These are phyloP conservation scores for Collybia sordida DNA, from an alignment of 768 basidiomycete species.

Conservation along the genomic window DNA sequence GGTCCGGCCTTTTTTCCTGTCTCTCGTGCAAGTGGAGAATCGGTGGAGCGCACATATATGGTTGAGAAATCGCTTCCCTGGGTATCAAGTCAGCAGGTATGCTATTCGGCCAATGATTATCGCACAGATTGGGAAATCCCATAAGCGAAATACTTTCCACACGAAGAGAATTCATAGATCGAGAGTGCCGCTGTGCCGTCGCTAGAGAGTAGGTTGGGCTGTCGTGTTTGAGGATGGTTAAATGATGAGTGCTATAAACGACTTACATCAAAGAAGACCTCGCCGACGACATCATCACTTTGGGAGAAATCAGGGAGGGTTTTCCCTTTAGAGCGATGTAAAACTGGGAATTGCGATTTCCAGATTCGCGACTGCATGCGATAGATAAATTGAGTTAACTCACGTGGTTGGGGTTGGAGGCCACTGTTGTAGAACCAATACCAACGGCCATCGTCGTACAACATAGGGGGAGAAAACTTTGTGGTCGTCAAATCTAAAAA, in stretches of 20 bases:
- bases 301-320: slow-evolving; percentile 54
- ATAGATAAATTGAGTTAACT: slow-evolving; percentile 21
- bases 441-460: slow-evolving; percentile 69
- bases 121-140: slow-evolving; percentile 68
- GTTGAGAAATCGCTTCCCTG: slow-evolving; percentile 77
- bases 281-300: slow-evolving; percentile 45
- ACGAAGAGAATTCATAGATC: slow-evolving; percentile 58
- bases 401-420: slow-evolving; percentile 64
- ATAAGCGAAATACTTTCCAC: slow-evolving; percentile 74
- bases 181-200: slow-evolving; percentile 74
- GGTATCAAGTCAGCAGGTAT: slow-evolving; percentile 2
- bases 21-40: slow-evolving; percentile 48
- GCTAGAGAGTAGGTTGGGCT: slow-evolving; percentile 69
- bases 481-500: slow-evolving; percentile 1
- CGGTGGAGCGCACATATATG: slow-evolving; percentile 65
- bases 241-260: background rate
- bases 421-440: slow-evolving; percentile 84
- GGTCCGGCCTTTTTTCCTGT: slow-evolving; percentile 38
- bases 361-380: background rate
- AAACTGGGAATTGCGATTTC: slow-evolving; percentile 35
- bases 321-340: slow-evolving; percentile 58
- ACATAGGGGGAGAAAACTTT: slow-evolving; percentile 61
- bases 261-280: slow-evolving; percentile 78
- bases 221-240: background rate
- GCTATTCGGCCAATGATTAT: background rate